Evolutionary conservation across 2,329 filamentous ascomycete genomes (phyloP), one percentile per base, ranked within the genome.

Genomic region (Nemania sp.): DNA sequence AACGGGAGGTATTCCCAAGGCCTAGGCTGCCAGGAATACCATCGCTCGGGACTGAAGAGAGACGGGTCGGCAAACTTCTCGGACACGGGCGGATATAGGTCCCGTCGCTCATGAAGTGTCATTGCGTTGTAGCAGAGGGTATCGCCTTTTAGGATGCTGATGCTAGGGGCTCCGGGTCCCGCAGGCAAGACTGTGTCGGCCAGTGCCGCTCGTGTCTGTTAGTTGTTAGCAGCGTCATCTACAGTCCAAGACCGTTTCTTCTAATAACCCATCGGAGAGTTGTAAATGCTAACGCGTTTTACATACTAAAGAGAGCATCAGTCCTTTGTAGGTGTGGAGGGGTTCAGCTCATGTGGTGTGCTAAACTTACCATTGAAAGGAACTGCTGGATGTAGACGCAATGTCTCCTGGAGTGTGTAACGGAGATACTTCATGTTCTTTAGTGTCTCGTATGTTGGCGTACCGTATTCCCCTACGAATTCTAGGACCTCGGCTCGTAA

Each of bases 391-490:
- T 81, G 83, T 0, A 85, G 74, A 22, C 84, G 82, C 3, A 85
- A 77, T 11, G 77, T 77, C 67, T 72, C 72, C 27, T 73, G 67
- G 10, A 74, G 47, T 5, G 61, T 66, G 71, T 68, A 62, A 85
- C 70, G 72, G 3, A 91, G 82, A 74, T 91, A 92, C 70, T 88
- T 89, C 90, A 92, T 92, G 45, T 84, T 83, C 80, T 92, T 93
- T 45, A 93, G 80, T 73, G 91, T 83, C 8, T 85, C 81, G 75
- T 91, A 92, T 1, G 86, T 89, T 0, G 84, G 83, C 0, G 69
- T 62, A 13, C 52, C 63, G 7, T 84, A 78, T 11, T 83, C 75
- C 3, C 89, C 90, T 3, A 92, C 82, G 1, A 78, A 79, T 2
- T 82, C 75, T 15, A 85, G 73, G 70, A 92, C 89, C 73, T 92